phyloP scores from a whole-genome alignment of 192 early-diverging fungal genomes.

The Gaertneriomyces sp. region DNA sequence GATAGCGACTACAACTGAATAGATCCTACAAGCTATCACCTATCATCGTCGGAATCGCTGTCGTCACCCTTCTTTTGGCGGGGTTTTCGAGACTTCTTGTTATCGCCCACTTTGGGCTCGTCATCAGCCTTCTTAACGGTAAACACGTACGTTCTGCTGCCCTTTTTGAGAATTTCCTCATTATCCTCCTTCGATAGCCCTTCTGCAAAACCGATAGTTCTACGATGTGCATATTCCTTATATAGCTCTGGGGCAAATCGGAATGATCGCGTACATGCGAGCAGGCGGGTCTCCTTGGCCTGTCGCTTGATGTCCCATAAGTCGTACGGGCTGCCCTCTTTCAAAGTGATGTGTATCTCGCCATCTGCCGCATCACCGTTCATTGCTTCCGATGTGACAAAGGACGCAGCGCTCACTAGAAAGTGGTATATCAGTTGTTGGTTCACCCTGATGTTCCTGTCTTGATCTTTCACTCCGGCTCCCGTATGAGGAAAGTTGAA shows the following conservation, averaged over 20 bases:
- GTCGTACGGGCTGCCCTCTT: slow-evolving; percentile 81
- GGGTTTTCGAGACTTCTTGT: background rate
- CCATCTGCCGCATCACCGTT: slow-evolving; percentile 20
- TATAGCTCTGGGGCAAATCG: slow-evolving; percentile 68
- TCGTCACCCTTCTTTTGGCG: slow-evolving; percentile 7
- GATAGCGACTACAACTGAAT: no score
- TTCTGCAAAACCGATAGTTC: slow-evolving; percentile 92
- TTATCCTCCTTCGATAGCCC: slow-evolving; percentile 71
- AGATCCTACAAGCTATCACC: background rate
- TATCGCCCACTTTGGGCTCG: background rate
- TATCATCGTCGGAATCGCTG: slow-evolving; percentile 13
- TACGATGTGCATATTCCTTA: slow-evolving; percentile 86
- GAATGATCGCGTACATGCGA: slow-evolving; percentile 36
- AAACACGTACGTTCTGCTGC: slow-evolving; percentile 50
- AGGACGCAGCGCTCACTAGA: slow-evolving; percentile 18
- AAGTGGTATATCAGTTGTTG: slow-evolving; percentile 50
- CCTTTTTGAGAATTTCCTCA: slow-evolving; percentile 68
- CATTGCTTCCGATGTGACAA: slow-evolving; percentile 1
- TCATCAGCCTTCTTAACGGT: background rate
- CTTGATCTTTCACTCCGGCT: slow-evolving; percentile 88
- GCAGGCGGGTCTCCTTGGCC: slow-evolving; percentile 64
- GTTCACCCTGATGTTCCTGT: slow-evolving; percentile 77
- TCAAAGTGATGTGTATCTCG: slow-evolving; percentile 82
- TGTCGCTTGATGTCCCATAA: slow-evolving; percentile 79
- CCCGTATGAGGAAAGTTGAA: slow-evolving; percentile 96